These are phyloP conservation scores for Solanum corneliomulleri DNA, from an alignment of 257 asterid genomes.

Conservation along the genomic window DNA sequence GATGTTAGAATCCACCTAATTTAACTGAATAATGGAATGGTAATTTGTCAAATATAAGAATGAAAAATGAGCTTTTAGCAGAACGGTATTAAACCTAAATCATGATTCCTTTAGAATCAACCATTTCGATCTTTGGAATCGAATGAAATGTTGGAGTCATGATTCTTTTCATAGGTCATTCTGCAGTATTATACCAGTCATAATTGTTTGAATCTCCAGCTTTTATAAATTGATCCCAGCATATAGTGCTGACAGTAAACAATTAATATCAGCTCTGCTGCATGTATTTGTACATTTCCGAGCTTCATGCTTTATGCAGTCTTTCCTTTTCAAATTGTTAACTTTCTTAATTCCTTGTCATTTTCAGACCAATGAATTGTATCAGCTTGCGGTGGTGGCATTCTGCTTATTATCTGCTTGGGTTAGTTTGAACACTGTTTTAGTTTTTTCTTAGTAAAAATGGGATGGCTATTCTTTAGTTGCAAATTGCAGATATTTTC, in stretches of 20 bases:
- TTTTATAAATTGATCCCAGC: not conserved
- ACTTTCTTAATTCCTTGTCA: slow-evolving; percentile 17
- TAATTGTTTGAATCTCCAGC: not conserved
- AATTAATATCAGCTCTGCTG: not conserved
- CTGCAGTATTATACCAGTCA: not conserved
- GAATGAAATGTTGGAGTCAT: not conserved
- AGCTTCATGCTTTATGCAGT: not conserved
- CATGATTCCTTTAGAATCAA: not conserved
- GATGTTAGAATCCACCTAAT: not conserved
- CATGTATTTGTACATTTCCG: not conserved
- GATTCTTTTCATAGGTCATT: not conserved
- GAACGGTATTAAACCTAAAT: not conserved
- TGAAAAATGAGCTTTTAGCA: not conserved
- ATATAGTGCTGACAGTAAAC: not conserved
- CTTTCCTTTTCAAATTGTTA: not conserved
- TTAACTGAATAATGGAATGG: not conserved
- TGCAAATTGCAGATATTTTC: not conserved
- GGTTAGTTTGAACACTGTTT: slow-evolving; percentile 36
- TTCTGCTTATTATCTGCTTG: slow-evolving; percentile 93
- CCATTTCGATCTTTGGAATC: not conserved
- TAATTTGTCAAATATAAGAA: not conserved
- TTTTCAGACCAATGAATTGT: slow-evolving; percentile 81
- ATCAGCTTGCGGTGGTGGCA: slow-evolving; percentile 91
- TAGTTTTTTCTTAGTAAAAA: not conserved
- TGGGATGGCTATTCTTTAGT: not conserved